Conservation (phyloP, 805 yeast species). For the Kockiozyma suomiensis region DNA sequence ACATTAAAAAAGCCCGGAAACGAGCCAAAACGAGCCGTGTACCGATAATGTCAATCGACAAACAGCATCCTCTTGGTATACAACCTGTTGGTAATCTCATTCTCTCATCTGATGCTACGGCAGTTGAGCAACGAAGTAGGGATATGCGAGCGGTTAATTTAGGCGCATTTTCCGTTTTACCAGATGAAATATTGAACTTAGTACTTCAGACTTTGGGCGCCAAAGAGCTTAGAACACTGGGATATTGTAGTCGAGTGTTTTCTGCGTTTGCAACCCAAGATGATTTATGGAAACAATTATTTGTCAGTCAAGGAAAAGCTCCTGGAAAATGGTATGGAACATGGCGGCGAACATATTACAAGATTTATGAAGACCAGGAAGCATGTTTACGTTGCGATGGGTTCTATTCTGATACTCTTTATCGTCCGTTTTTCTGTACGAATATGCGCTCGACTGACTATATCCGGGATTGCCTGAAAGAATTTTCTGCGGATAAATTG, state of each 20-base stretch:
- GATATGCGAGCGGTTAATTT: conserved; percentile 41
- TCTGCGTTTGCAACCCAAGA: conserved; percentile 77
- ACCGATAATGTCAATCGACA: conserved; percentile 37
- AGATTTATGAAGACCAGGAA: conserved; percentile 45
- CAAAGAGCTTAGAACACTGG: conserved; percentile 53
- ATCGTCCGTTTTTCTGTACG: conserved; percentile 81
- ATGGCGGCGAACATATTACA: conserved; percentile 69
- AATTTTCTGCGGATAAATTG: conserved; percentile 42
- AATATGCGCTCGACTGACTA: conserved; percentile 59
- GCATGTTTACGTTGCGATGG: conserved; percentile 49
- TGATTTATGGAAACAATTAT: conserved; percentile 75
- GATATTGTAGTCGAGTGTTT: conserved; percentile 64
- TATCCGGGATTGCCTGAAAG: conserved; percentile 54
- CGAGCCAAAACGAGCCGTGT: neutral
- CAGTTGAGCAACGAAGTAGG: conserved; percentile 13
- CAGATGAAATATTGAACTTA: conserved; percentile 66
- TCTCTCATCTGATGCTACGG: conserved; percentile 37
- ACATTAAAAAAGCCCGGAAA: neutral
- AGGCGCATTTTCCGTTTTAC: conserved; percentile 56
- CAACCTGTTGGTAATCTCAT: conserved; percentile 74
- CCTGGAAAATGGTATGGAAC: conserved; percentile 68
- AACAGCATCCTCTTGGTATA: conserved; percentile 67
- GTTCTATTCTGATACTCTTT: conserved; percentile 76
- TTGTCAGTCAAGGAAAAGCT: conserved; percentile 40
- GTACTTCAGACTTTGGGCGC: conserved; percentile 55